phyloP scores from a whole-genome alignment of 2,329 filamentous ascomycete species.

The Colletotrichum sansevieriae region DNA sequence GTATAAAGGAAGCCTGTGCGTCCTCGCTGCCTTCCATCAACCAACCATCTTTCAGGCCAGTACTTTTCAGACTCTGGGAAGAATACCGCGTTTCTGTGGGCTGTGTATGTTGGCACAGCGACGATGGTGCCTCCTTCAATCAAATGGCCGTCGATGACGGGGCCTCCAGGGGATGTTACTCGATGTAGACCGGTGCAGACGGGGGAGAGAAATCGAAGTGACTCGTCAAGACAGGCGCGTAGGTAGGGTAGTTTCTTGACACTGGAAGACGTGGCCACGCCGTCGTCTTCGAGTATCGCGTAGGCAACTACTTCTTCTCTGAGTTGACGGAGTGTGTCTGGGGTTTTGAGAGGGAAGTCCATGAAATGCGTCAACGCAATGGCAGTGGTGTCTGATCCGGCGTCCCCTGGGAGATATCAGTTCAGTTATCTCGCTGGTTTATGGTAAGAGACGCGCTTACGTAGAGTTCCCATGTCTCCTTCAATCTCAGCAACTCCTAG shows the following conservation, averaged over 20 bases:
- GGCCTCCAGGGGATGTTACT: conserved; percentile 58
- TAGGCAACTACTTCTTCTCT: neutral
- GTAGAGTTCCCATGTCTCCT: conserved; percentile 58
- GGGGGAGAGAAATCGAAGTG: conserved; percentile 46
- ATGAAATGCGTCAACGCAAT: conserved; percentile 65
- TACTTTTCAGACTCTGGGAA: conserved; percentile 42
- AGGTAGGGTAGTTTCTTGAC: conserved; percentile 65
- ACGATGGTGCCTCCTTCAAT: conserved; percentile 60
- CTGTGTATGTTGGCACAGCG: conserved; percentile 52
- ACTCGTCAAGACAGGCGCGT: conserved; percentile 64
- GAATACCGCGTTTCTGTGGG: conserved; percentile 6
- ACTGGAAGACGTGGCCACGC: conserved; percentile 60
- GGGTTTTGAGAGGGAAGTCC: conserved; percentile 64
- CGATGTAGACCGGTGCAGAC: conserved; percentile 50
- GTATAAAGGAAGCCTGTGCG: conserved; percentile 53
- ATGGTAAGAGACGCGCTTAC: neutral
- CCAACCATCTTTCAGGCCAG: conserved; percentile 54
- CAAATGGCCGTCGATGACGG: conserved; percentile 57
- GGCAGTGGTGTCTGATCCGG: conserved; percentile 63
- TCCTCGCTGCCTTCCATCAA: conserved; percentile 55
- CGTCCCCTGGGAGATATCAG: conserved; percentile 61
- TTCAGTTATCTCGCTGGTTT: neutral
- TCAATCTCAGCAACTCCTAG: conserved; percentile 70
- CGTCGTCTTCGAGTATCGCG: neutral
- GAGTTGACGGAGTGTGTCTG: conserved; percentile 53